Evolutionary conservation across 2,329 filamentous ascomycete genomes (phyloP), one percentile per base, ranked within the genome.

Genomic region (Aspergillus ruber): DNA sequence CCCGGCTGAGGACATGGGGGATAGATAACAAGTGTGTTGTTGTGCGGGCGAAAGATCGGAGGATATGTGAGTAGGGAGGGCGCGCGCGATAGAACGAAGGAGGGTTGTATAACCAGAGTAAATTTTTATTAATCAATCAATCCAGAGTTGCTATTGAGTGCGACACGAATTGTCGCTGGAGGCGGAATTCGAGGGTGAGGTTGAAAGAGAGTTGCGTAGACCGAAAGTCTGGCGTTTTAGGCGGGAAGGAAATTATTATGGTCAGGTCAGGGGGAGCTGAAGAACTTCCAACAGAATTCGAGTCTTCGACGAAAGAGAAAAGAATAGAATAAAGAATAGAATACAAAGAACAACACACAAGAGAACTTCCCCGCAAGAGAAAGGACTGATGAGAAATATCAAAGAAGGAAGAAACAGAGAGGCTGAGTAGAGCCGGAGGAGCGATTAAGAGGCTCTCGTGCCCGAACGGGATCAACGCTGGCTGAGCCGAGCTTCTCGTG

Each of bases 1-100:
- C 78, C 77, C 86, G 77, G 79, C 76, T 67, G 80, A 78, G 72
- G 80, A 78, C 82, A 85, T 85, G 56, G 58, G 61, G 62, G 59
- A 32, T 32, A 21, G 25, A 33, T 18, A 27, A 21, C 12, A 15
- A 8, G 13, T 41, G 47, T 49, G 50, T 43, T 44, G 54, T 42
- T 51, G 47, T 47, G 25, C 25, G 25, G 25, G 25, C 25, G 52
- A 46, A 45, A 18, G 38, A 47, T 46, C 44, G 47, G 45, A 50
- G 48, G 47, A 48, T 43, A 44, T 44, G 8, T 12, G 17, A 4
- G 17, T 17, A 20, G 36, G 8, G 9, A 12, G 17, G 36, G 36
- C 4, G 18, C 10, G 18, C 17, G 36, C 17, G 36, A 20, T 9
- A 18, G 17, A 20, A 13, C 36, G 17, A 12, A 20, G 17, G 17